Conservation (phyloP, 305 asterid species). For the Withania somnifera region DNA sequence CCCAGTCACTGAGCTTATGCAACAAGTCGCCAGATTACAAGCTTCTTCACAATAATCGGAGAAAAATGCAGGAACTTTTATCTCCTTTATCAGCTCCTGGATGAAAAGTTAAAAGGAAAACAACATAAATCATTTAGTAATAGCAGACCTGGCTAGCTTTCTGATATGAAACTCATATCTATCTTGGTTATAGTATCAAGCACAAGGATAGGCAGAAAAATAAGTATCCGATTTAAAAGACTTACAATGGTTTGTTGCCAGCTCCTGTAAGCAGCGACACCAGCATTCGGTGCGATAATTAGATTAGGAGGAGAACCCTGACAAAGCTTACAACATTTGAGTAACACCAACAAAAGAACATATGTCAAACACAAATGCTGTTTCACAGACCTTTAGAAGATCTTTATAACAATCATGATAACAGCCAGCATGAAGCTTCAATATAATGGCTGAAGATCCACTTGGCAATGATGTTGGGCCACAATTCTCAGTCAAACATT, state of each 20-base stretch:
- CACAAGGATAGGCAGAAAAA: background rate
- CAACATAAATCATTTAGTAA: background rate
- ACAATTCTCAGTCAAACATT: constrained; percentile 15
- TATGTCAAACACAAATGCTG: background rate
- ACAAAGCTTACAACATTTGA: background rate
- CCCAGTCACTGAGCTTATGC: constrained; percentile 46
- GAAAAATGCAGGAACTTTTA: constrained; percentile 58
- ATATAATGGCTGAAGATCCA: constrained; percentile 26
- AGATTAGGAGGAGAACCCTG: constrained; percentile 58
- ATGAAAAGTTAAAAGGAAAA: background rate
- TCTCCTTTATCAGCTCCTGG: constrained; percentile 59
- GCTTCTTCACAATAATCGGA: constrained; percentile 97
- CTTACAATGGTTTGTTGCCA: constrained; percentile 89
- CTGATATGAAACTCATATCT: background rate
- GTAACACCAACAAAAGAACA: background rate
- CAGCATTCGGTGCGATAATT: constrained; percentile 82
- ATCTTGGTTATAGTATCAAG: background rate
- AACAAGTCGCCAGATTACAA: constrained; percentile 51
- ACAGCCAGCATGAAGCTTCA: constrained; percentile 66
- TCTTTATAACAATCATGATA: constrained; percentile 57
- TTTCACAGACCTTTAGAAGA: constrained; percentile 42
- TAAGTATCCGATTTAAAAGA: background rate
- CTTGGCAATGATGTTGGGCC: constrained; percentile 4
- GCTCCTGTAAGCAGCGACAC: constrained; percentile 80
- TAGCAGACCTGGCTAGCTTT: background rate